These are phyloP conservation scores for Claviceps maximensis DNA, from an alignment of 2,329 filamentous ascomycete genomes.

Conservation along the genomic window DNA sequence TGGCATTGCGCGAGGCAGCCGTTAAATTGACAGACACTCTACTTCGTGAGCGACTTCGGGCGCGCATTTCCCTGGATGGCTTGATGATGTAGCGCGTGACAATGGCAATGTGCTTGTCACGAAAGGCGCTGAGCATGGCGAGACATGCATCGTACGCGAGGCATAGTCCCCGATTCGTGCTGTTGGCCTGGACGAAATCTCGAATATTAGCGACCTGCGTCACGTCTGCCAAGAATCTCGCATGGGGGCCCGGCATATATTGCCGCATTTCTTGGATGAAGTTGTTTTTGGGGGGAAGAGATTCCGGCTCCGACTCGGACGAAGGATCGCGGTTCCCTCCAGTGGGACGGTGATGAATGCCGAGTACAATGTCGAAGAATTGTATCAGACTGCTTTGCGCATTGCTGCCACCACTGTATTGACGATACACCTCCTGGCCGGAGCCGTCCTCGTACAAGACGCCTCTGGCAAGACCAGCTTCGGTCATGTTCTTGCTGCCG, in stretches of 20 bases:
- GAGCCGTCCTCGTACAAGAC: conserved; percentile 77
- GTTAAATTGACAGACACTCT: conserved; percentile 48
- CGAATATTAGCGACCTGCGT: conserved; percentile 74
- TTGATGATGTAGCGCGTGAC: conserved; percentile 92
- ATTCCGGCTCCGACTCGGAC: conserved; percentile 27
- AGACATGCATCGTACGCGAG: conserved; percentile 87
- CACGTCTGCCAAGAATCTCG: conserved; percentile 76
- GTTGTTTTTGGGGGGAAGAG: conserved; percentile 43
- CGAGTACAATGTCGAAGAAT: conserved; percentile 88
- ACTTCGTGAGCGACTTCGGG: conserved; percentile 46
- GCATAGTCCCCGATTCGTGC: conserved; percentile 50
- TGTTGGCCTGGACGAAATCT: conserved; percentile 56
- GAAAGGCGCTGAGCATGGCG: conserved; percentile 52
- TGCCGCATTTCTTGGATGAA: conserved; percentile 95
- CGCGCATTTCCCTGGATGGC: conserved; percentile 64
- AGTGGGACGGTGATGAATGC: conserved; percentile 80
- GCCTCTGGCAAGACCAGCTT: conserved; percentile 78
- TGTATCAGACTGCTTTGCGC: conserved; percentile 95
- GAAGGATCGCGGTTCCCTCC: conserved; percentile 46
- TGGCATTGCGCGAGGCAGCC: conserved; percentile 36
- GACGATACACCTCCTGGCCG: conserved; percentile 54
- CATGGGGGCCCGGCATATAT: conserved; percentile 93
- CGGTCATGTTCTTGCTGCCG: conserved; percentile 94
- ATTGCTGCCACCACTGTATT: conserved; percentile 90
- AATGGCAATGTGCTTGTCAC: conserved; percentile 92